These are phyloP conservation scores for Podila horticola DNA, from an alignment of 192 early-diverging fungal genomes.

Conservation along the genomic window DNA sequence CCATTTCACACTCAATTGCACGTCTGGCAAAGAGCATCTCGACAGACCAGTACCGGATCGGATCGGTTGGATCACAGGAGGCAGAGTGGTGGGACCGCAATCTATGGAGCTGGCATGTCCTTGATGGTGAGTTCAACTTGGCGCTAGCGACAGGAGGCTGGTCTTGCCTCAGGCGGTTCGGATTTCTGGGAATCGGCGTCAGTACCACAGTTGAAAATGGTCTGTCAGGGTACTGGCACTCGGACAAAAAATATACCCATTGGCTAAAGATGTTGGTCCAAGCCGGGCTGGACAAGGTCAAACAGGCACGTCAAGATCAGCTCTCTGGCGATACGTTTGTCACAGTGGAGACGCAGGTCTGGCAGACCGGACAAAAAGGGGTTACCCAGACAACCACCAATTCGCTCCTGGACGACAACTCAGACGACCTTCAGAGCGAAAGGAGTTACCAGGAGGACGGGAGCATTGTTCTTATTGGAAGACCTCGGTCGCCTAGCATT, in stretches of 20 bases:
- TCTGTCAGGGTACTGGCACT: constrained; percentile 6
- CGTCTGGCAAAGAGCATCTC: constrained; percentile 72
- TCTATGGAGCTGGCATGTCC: constrained; percentile 62
- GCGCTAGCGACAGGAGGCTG: constrained; percentile 48
- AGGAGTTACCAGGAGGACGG: constrained; percentile 24
- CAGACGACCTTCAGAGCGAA: constrained; percentile 13
- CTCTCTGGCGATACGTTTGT: constrained; percentile 26
- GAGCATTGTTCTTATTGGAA: constrained; percentile 19
- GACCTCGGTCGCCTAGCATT: constrained; percentile 25
- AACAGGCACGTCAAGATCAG: constrained; percentile 31
- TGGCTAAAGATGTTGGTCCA: constrained; percentile 32
- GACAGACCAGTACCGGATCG: constrained; percentile 71
- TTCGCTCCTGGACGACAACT: neutral
- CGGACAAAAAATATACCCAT: constrained; percentile 25
- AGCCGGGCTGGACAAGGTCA: constrained; percentile 29
- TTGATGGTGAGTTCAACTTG: constrained; percentile 56
- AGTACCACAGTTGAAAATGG: neutral
- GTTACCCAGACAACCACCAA: neutral
- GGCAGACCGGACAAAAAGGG: neutral
- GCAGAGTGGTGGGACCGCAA: constrained; percentile 76
- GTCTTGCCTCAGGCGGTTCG: constrained; percentile 25
- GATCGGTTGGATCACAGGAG: constrained; percentile 71
- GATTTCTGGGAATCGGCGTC: constrained; percentile 25
- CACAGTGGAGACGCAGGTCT: neutral
- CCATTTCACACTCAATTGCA: constrained; percentile 80